Percentiles rank a stretch among this genome's conserved stretches.
These are phyloP conservation scores for Hypoxylon subgilvum DNA, from an alignment of 495 filamentous ascomycete species.

Conservation along the genomic window DNA sequence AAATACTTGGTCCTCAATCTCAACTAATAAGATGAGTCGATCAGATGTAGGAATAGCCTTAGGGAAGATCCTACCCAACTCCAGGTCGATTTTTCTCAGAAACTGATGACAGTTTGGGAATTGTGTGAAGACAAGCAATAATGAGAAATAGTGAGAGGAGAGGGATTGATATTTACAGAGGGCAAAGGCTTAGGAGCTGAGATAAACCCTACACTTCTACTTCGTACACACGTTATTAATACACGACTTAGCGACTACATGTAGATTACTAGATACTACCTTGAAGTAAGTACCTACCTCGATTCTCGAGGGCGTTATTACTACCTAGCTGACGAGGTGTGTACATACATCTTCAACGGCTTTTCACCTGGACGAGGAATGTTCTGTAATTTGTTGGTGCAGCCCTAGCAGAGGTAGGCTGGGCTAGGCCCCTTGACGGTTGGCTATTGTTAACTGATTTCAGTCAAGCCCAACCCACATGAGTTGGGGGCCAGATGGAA, in stretches of 20 bases:
- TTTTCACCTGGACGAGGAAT: too few relatives aligned
- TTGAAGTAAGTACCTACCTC: not conserved
- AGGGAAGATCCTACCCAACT: not conserved
- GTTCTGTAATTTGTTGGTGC: too few relatives aligned
- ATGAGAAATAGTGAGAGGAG: not conserved
- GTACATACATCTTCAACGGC: too few relatives aligned
- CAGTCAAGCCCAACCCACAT: not conserved
- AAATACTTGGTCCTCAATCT: not conserved
- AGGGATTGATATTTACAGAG: constrained; percentile 3
- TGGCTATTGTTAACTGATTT: constrained; percentile 12
- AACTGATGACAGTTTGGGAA: too few relatives aligned
- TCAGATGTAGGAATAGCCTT: not conserved
- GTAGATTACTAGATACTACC: too few relatives aligned
- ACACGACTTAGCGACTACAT: too few relatives aligned
- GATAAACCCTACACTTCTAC: constrained; percentile 18
- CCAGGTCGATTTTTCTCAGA: constrained; percentile 1
- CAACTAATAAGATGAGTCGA: constrained; percentile 7
- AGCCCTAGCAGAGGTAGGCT: constrained; percentile 2
- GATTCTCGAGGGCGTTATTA: too few relatives aligned
- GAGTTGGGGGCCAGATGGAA: constrained; percentile 16
- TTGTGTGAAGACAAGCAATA: constrained; percentile 3
- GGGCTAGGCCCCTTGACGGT: constrained; percentile 18
- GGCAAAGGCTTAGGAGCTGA: constrained; percentile 10
- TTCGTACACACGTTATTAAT: too few relatives aligned
- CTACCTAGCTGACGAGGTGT: too few relatives aligned